These are phyloP conservation scores for Fragilariopsis cylindrus DNA, from an alignment of 108 stramenopile genomes.

Conservation along the genomic window DNA sequence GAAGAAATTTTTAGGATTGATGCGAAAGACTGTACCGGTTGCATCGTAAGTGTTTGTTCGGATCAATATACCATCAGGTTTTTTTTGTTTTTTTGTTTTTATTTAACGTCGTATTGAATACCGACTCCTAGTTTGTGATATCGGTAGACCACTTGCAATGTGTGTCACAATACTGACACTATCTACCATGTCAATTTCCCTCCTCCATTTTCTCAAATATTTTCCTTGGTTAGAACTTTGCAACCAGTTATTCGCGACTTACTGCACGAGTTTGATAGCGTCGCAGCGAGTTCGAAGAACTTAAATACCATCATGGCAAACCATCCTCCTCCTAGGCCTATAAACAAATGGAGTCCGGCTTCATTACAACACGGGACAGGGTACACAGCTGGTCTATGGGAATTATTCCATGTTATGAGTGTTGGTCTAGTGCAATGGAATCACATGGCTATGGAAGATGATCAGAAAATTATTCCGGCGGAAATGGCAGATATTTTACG, in stretches of 20 bases:
- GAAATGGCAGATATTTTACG: conserved; percentile 50
- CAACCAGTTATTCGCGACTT: conserved; percentile 18
- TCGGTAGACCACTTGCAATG: too few relatives aligned
- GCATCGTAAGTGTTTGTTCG: conserved; percentile 1
- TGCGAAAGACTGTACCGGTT: conserved; percentile 24
- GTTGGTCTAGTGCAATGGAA: conserved; percentile 71
- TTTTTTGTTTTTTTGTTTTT: neutral
- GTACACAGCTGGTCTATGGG: conserved; percentile 73
- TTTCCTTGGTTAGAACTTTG: neutral
- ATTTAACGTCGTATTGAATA: too few relatives aligned
- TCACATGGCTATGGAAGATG: conserved; percentile 43
- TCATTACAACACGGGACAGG: conserved; percentile 39
- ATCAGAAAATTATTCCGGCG: conserved; percentile 42
- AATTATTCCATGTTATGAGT: conserved; percentile 67
- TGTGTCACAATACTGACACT: too few relatives aligned
- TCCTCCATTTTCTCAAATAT: too few relatives aligned
- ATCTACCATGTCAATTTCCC: too few relatives aligned
- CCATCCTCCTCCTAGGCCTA: conserved; percentile 20
- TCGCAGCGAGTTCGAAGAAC: neutral
- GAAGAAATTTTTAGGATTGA: conserved; percentile 17
- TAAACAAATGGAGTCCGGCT: conserved; percentile 33
- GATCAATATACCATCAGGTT: conserved; percentile 4
- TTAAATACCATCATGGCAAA: conserved; percentile 37
- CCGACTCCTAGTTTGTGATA: too few relatives aligned
- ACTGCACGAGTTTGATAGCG: conserved; percentile 18